Evolutionary conservation across 2,329 filamentous ascomycete genomes (phyloP).

Genomic region (Aspergillus fijiensis): DNA sequence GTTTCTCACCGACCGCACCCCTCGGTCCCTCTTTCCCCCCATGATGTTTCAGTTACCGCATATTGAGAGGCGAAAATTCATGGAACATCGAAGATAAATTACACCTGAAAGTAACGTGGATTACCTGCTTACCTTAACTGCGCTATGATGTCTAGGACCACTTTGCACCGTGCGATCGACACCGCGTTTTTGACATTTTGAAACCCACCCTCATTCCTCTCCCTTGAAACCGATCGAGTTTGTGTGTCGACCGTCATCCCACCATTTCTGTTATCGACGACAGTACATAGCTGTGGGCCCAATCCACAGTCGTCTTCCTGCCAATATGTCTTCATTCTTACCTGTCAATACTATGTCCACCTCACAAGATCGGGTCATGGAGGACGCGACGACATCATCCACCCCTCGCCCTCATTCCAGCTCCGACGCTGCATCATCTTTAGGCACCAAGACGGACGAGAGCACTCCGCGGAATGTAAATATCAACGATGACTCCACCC

Average conservation of each 20-base stretch:
- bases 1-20: neutral
- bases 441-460: conserved; percentile 27
- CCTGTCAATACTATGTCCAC: conserved; percentile 60
- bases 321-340: conserved; percentile 59
- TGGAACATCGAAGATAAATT: neutral
- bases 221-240: conserved; percentile 20
- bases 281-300: conserved; percentile 27
- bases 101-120: conserved; percentile 9
- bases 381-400: conserved; percentile 57
- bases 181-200: conserved; percentile 14
- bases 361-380: conserved; percentile 45
- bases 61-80: neutral
- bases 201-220: conserved; percentile 13
- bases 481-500: conserved; percentile 45
- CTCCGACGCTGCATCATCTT: conserved; percentile 26
- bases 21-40: neutral
- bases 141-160: conserved; percentile 19
- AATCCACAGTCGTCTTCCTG: conserved; percentile 28
- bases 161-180: conserved; percentile 19
- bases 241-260: conserved; percentile 17
- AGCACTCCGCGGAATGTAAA: conserved; percentile 46
- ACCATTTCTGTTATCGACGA: conserved; percentile 16
- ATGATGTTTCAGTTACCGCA: neutral
- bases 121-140: conserved; percentile 22
- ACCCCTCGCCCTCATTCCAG: conserved; percentile 52